Evolutionary conservation across 805 yeast species (phyloP).

Genomic region (Nakazawaea anatomiae): DNA sequence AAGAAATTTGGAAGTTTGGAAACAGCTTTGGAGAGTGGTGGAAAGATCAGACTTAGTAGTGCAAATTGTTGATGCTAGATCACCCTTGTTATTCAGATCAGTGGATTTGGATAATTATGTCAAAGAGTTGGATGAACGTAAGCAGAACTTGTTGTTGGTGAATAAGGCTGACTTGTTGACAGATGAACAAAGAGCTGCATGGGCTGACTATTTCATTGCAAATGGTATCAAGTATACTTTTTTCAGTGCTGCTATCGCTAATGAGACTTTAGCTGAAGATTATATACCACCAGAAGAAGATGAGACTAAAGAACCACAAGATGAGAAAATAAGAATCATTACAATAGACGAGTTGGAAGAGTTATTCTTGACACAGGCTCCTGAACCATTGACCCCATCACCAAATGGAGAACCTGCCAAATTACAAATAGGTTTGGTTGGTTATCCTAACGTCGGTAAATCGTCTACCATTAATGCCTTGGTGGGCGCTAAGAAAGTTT

Average conservation of each 20-base stretch:
- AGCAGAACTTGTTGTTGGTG: slow-evolving; percentile 76
- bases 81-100: slow-evolving; percentile 86
- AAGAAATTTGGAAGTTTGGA: slow-evolving; percentile 96
- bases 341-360: slow-evolving; percentile 82
- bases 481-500: slow-evolving; percentile 95
- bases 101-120: slow-evolving; percentile 80
- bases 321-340: slow-evolving; percentile 59
- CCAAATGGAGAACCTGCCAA: slow-evolving; percentile 52
- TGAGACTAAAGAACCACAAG: slow-evolving; percentile 20
- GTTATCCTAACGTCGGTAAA: slow-evolving; percentile 92
- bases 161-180: slow-evolving; percentile 91
- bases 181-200: slow-evolving; percentile 64
- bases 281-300: slow-evolving; percentile 33
- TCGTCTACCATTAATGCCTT: slow-evolving; percentile 97
- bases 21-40: slow-evolving; percentile 96
- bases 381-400: slow-evolving; percentile 52
- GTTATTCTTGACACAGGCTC: slow-evolving; percentile 71
- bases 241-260: slow-evolving; percentile 87
- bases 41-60: slow-evolving; percentile 92
- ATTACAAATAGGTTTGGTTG: slow-evolving; percentile 90
- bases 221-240: slow-evolving; percentile 78
- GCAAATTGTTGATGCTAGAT: slow-evolving; percentile 96
- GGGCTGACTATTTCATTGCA: slow-evolving; percentile 80
- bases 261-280: slow-evolving; percentile 64
- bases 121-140: slow-evolving; percentile 64